Evolutionary conservation across 345 rosid species (phyloP), one percentile per base, ranked within the genome.

Genomic region (Erucastrum elatum): DNA sequence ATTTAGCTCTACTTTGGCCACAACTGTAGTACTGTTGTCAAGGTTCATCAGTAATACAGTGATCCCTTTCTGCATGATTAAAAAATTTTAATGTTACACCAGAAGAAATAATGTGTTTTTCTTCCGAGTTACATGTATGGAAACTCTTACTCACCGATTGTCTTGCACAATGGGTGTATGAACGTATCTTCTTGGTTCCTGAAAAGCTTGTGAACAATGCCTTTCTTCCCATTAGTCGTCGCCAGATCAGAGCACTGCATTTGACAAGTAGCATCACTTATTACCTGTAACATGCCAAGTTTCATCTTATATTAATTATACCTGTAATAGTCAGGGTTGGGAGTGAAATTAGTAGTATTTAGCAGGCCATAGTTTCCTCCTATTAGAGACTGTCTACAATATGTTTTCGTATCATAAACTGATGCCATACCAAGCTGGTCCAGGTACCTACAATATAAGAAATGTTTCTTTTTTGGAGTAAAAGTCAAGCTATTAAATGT

Each of bases 311-410:
- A 4, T 74, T 39, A 90, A 1, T 49, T 29, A 2, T 49, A 49
- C 93, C 93, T 89, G 90, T 93, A 93, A 84, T 89, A 95, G 83
- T 93, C 98, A 69, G 99, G 99, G 81, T 95, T 91, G 64, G 98
- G 99, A 30, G 80, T 80, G 70, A 91, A 93, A n/a, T 86, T 90
- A 8, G 90, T 79, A 10, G 96, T 89, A 74, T 90, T 83, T 21
- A 93, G 93, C 33, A 93, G 81, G 29, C 99, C 97, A 58, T 95
- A 95, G 72, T 91, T 91, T 65, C 98, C 98, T 2, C 99, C 98
- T 37, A 95, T 84, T 59, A 89, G 74, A 67, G 99, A 73, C 84
- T 95, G 99, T 81, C 97, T 89, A 85, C 99, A 95, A 62, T 91
- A 95, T 13, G 97, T 90, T 85, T 88, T 91, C 27, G 97, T 90